Evolutionary conservation across 1,284 basidiomycete genomes (phyloP).

Genomic region (Moesziomyces antarcticus): DNA sequence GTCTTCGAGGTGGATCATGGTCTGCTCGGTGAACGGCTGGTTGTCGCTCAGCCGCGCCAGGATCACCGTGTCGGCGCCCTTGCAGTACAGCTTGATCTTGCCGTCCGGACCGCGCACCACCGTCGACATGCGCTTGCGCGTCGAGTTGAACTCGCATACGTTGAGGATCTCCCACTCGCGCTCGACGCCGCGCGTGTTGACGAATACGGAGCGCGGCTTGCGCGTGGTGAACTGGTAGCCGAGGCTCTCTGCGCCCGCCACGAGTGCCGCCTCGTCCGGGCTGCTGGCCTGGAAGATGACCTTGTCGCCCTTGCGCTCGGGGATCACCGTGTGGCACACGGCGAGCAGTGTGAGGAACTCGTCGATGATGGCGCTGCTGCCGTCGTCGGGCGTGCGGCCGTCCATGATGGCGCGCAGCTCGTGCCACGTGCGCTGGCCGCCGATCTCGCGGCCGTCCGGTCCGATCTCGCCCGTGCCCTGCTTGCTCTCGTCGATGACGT

Average conservation of each 20-base stretch:
- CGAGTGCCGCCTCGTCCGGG: slow-evolving; percentile 96
- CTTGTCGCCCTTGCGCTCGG: slow-evolving; percentile 77
- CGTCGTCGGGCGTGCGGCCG: slow-evolving; percentile 69
- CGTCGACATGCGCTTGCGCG: slow-evolving; percentile 97
- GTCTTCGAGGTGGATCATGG: slow-evolving; percentile 84
- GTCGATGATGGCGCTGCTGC: slow-evolving; percentile 73
- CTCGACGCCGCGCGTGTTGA: slow-evolving; percentile 79
- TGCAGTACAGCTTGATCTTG: slow-evolving; percentile 92
- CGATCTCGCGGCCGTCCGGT: slow-evolving; percentile 68
- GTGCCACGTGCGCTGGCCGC: slow-evolving; percentile 79
- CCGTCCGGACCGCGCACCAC: slow-evolving; percentile 88
- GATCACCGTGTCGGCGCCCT: slow-evolving; percentile 96
- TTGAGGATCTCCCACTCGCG: slow-evolving; percentile 92
- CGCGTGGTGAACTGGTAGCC: slow-evolving; percentile 94
- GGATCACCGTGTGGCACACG: slow-evolving; percentile 98
- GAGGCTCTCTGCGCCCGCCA: slow-evolving; percentile 89
- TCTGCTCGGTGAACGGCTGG: slow-evolving; percentile 87
- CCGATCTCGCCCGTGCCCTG: slow-evolving; percentile 71
- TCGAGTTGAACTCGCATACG: slow-evolving; percentile 98
- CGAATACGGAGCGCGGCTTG: slow-evolving; percentile 93
- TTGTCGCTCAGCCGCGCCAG: slow-evolving; percentile 58
- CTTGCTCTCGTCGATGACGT: slow-evolving; percentile 84
- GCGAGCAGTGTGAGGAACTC: slow-evolving; percentile 92
- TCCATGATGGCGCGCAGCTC: slow-evolving; percentile 75
- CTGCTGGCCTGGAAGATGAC: slow-evolving; percentile 91